Evolutionary conservation across 2,329 filamentous ascomycete species (phyloP).

Genomic region (Fulvia fulva): DNA sequence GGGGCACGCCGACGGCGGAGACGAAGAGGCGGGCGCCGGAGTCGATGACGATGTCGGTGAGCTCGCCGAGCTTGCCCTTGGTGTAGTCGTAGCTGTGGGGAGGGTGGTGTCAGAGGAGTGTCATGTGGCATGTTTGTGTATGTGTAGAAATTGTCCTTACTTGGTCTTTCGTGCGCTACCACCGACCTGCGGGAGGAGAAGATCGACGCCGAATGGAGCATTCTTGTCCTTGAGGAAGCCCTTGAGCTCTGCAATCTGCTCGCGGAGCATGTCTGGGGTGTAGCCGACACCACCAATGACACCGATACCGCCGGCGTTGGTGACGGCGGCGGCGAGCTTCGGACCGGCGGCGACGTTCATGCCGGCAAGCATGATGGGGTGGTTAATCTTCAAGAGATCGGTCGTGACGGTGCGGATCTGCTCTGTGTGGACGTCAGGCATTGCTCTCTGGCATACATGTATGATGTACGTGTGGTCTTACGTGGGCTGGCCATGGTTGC

Average conservation of each 20-base stretch:
- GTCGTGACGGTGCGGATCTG: conserved; percentile 87
- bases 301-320: conserved; percentile 92
- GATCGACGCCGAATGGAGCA: conserved; percentile 89
- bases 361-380: conserved; percentile 90
- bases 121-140: not conserved
- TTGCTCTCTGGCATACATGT: conserved; percentile 26
- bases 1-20: conserved; percentile 89
- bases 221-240: conserved; percentile 82
- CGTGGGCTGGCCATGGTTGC: conserved; percentile 63
- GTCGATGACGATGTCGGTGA: conserved; percentile 89
- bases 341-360: conserved; percentile 99
- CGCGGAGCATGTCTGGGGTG: conserved; percentile 92
- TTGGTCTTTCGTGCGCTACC: conserved; percentile 94
- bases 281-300: conserved; percentile 95
- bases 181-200: conserved; percentile 90
- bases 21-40: conserved; percentile 90
- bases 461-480: conserved; percentile 46
- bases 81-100: conserved; percentile 90
- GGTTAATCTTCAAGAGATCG: conserved; percentile 96
- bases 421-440: conserved; percentile 50
- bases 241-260: conserved; percentile 95
- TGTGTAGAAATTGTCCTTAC: conserved; percentile 40
- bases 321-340: conserved; percentile 92
- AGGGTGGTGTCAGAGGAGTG: not conserved
- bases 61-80: conserved; percentile 92